These are phyloP conservation scores for Omphalea diandra DNA, from an alignment of 441 rosid genomes.

Conservation along the genomic window DNA sequence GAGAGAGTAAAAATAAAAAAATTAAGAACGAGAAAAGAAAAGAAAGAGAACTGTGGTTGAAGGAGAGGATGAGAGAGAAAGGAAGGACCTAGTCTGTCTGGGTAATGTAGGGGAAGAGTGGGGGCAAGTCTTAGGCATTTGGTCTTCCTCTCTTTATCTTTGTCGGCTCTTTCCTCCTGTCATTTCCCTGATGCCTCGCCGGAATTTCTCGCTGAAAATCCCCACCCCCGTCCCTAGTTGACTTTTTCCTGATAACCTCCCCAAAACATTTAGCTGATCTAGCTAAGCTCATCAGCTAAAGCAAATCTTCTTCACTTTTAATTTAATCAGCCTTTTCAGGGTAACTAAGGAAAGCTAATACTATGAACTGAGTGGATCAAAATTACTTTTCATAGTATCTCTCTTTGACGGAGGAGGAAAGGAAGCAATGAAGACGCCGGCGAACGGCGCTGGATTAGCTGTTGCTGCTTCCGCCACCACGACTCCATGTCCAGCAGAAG, in stretches of 20 bases:
- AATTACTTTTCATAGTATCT: background rate
- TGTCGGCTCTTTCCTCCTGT: slow-evolving; percentile 12
- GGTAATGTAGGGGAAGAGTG: slow-evolving; percentile 41
- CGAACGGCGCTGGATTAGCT: slow-evolving; percentile 34
- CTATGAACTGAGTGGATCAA: slow-evolving; percentile 10
- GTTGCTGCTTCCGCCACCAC: slow-evolving; percentile 21
- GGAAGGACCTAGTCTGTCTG: slow-evolving; percentile 33
- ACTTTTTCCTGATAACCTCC: background rate
- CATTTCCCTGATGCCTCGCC: slow-evolving; percentile 8
- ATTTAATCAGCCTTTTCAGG: background rate
- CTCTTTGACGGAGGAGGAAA: slow-evolving; percentile 8
- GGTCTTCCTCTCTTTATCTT: slow-evolving; percentile 26
- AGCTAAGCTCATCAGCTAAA: background rate
- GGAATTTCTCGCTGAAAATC: slow-evolving; percentile 16
- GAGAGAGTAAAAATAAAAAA: background rate
- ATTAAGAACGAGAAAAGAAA: background rate
- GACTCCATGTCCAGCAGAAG: slow-evolving; percentile 41
- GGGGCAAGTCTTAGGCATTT: slow-evolving; percentile 41
- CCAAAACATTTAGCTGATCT: slow-evolving; percentile 25
- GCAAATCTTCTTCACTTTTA: slow-evolving; percentile 1
- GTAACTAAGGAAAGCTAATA: background rate
- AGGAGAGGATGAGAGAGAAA: slow-evolving; percentile 19
- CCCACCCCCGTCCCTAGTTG: background rate
- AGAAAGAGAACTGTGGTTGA: background rate
- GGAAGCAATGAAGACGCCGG: slow-evolving; percentile 41